A percentile compares a stretch with the other conserved stretches of the same genome.
phyloP scores from a whole-genome alignment of 192 early-diverging fungal genomes.

The Coemansia sp. region DNA sequence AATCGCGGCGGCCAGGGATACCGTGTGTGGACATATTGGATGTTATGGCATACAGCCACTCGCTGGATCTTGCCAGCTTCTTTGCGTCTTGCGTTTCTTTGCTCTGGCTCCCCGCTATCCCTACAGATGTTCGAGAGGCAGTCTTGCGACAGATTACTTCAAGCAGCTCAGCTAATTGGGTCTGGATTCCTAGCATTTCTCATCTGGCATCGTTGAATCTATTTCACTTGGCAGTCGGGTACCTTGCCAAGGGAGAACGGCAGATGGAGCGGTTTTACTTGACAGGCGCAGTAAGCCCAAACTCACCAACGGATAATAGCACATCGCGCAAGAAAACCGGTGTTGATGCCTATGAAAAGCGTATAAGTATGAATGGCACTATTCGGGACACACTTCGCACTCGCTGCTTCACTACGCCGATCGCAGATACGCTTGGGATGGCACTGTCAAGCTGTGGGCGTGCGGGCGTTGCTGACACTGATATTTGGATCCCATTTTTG shows the following conservation, averaged over 20 bases:
- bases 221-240: slow-evolving; percentile 25
- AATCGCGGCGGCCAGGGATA: slow-evolving; percentile 16
- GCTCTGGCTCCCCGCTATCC: slow-evolving; percentile 38
- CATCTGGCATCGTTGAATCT: slow-evolving; percentile 35
- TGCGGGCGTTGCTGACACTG: slow-evolving; percentile 19
- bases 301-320: not conserved
- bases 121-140: slow-evolving; percentile 10
- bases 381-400: slow-evolving; percentile 29
- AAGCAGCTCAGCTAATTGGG: slow-evolving; percentile 9
- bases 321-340: not conserved
- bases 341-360: slow-evolving; percentile 20
- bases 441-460: slow-evolving; percentile 23
- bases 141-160: not conserved
- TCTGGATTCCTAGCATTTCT: slow-evolving; percentile 30
- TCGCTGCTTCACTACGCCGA: slow-evolving; percentile 12
- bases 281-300: slow-evolving; percentile 10
- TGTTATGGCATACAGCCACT: slow-evolving; percentile 18
- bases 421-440: slow-evolving; percentile 27
- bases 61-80: slow-evolving; percentile 31
- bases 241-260: slow-evolving; percentile 40
- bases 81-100: slow-evolving; percentile 23
- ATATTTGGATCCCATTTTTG: slow-evolving; percentile 42
- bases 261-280: slow-evolving; percentile 46
- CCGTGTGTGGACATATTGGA: slow-evolving; percentile 31
- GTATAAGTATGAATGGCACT: slow-evolving; percentile 36